phyloP scores from a whole-genome alignment of 2,329 filamentous ascomycete species.

The Fusarium vanettenii region DNA sequence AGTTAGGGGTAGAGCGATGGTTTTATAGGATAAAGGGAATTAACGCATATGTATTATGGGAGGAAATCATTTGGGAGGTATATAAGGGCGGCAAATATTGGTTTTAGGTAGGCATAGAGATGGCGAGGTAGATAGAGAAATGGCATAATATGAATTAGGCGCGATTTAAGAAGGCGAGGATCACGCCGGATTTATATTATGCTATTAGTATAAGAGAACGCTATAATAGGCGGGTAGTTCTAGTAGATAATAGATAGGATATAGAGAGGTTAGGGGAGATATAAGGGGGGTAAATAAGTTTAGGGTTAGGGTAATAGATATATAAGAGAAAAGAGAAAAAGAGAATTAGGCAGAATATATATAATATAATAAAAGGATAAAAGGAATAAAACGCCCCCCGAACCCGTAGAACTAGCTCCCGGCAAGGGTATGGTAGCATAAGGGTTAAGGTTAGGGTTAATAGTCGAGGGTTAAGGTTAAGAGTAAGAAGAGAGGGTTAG shows the following conservation, averaged over 20 bases:
- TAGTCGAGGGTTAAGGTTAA: no score
- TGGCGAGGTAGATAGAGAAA: background rate
- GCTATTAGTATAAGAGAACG: background rate
- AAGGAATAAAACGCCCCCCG: background rate
- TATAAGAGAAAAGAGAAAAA: background rate
- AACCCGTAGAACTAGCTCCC: no score
- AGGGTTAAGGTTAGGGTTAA: no score
- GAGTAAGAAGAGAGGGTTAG: no score
- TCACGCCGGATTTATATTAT: background rate
- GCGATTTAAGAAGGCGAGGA: background rate
- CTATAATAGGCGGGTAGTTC: background rate
- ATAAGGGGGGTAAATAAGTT: background rate
- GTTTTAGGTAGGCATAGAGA: background rate
- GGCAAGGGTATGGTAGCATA: no score
- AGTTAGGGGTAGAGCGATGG: background rate
- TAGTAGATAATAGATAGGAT: no score
- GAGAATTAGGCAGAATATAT: background rate
- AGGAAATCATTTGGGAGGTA: background rate
- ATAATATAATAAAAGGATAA: background rate
- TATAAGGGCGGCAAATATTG: background rate
- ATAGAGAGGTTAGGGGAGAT: no score
- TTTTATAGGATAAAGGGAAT: background rate
- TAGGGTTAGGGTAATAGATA: background rate
- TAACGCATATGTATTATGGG: background rate
- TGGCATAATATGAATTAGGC: background rate